These are phyloP conservation scores for Magnolia changhungtana DNA, from an alignment of 164 flowering plant genomes.

Conservation along the genomic window DNA sequence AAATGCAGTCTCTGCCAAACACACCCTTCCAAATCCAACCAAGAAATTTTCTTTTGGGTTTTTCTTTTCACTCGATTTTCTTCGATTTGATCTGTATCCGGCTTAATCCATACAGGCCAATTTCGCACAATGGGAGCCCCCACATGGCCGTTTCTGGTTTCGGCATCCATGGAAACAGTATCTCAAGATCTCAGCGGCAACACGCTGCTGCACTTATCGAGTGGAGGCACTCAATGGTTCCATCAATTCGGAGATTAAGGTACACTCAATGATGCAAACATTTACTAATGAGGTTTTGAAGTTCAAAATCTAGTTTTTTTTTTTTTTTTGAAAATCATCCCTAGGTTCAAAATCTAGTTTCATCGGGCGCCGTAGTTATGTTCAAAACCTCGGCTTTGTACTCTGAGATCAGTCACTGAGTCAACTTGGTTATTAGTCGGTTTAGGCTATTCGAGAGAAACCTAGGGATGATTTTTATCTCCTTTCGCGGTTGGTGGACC, in stretches of 20 bases:
- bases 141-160: slow-evolving; percentile 67
- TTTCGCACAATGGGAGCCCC: slow-evolving; percentile 87
- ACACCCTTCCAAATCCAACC: neutral
- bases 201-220: slow-evolving; percentile 58
- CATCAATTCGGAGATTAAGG: slow-evolving; percentile 51
- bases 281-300: no score
- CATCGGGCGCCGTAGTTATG: no score
- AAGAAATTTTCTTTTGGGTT: neutral
- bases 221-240: slow-evolving; percentile 63
- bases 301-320: no score
- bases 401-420: no score
- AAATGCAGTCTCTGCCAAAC: no score
- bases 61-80: neutral
- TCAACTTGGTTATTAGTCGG: no score
- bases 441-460: no score
- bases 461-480: no score
- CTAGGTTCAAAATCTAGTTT: no score
- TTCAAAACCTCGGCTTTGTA: no score
- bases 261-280: slow-evolving; percentile 8
- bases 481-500: no score
- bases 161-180: slow-evolving; percentile 83
- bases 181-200: slow-evolving; percentile 50
- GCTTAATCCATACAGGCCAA: slow-evolving; percentile 44
- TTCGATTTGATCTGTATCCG: neutral
- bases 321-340: no score